A percentile compares a stretch with the other conserved stretches of the same genome.
Evolutionary conservation across 1,284 basidiomycete species (phyloP).

Genomic region (Xerocomus nothofagi): DNA sequence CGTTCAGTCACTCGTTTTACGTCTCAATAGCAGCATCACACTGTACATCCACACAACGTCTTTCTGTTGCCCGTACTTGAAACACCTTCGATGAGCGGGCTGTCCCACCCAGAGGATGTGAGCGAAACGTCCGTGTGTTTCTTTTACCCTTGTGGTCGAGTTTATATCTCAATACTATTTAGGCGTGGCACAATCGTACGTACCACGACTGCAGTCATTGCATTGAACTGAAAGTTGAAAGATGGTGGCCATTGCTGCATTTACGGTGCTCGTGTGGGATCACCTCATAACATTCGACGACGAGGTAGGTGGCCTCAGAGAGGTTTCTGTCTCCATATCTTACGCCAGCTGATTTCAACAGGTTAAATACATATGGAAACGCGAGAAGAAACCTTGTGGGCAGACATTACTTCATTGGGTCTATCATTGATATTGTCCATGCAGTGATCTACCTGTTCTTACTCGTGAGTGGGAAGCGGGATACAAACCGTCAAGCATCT

Average conservation of each 20-base stretch:
- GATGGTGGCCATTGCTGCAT: constrained; percentile 44
- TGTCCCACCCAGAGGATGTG: not conserved
- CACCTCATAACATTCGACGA: constrained; percentile 45
- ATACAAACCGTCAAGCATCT: not conserved
- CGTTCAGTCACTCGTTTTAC: not conserved
- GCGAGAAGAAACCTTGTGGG: constrained; percentile 37
- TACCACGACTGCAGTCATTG: not conserved
- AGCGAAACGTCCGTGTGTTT: constrained; percentile 7
- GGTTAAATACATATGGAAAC: constrained; percentile 42
- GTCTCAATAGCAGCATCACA: not conserved
- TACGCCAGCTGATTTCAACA: constrained; percentile 13
- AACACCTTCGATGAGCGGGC: not conserved
- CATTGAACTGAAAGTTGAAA: constrained; percentile 5
- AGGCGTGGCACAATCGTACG: constrained; percentile 20
- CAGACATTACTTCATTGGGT: not conserved
- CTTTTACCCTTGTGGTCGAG: not conserved
- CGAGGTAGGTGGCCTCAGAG: constrained; percentile 33
- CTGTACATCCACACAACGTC: not conserved
- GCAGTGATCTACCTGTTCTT: constrained; percentile 41
- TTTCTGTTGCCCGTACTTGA: constrained; percentile 4
- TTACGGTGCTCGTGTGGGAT: constrained; percentile 48
- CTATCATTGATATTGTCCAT: not conserved
- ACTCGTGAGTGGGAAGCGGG: constrained; percentile 30
- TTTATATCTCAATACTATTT: constrained; percentile 1
- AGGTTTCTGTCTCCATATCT: not conserved